These are phyloP conservation scores for Cladosporium austrohemisphaericum DNA, from an alignment of 2,329 filamentous ascomycete genomes.

Conservation along the genomic window DNA sequence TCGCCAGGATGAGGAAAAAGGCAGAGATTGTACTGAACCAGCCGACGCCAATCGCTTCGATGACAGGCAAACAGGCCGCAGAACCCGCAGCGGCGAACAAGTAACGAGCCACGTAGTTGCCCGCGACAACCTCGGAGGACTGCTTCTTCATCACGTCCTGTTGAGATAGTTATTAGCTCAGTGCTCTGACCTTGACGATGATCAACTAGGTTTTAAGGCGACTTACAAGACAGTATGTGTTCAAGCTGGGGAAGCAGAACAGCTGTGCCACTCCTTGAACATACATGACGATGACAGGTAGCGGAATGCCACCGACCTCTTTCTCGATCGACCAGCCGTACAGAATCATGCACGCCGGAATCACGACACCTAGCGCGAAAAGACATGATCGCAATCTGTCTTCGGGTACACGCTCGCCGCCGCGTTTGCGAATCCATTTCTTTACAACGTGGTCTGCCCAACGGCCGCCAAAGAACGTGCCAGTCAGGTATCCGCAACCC, in stretches of 20 bases:
- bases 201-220: no score
- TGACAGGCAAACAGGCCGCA: slow-evolving; percentile 68
- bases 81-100: slow-evolving; percentile 68
- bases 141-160: slow-evolving; percentile 69
- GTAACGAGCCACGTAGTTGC: slow-evolving; percentile 77
- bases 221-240: slow-evolving; percentile 66
- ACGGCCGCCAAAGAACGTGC: slow-evolving; percentile 68
- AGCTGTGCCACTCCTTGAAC: slow-evolving; percentile 69
- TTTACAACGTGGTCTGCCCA: slow-evolving; percentile 66
- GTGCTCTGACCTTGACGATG: no score
- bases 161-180: no score
- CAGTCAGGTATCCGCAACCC: slow-evolving; percentile 64
- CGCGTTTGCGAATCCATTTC: slow-evolving; percentile 58
- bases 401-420: slow-evolving; percentile 60
- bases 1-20: slow-evolving; percentile 48
- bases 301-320: slow-evolving; percentile 51
- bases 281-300: slow-evolving; percentile 71
- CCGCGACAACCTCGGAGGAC: slow-evolving; percentile 66
- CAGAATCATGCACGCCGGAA: slow-evolving; percentile 61
- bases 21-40: slow-evolving; percentile 74
- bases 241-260: slow-evolving; percentile 71
- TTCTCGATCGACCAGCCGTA: slow-evolving; percentile 65
- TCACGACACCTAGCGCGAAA: slow-evolving; percentile 53
- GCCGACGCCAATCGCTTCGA: slow-evolving; percentile 71
- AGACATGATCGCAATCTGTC: slow-evolving; percentile 62